Conservation (phyloP, 352 stramenopile species). For the Globisporangium ultimum region DNA sequence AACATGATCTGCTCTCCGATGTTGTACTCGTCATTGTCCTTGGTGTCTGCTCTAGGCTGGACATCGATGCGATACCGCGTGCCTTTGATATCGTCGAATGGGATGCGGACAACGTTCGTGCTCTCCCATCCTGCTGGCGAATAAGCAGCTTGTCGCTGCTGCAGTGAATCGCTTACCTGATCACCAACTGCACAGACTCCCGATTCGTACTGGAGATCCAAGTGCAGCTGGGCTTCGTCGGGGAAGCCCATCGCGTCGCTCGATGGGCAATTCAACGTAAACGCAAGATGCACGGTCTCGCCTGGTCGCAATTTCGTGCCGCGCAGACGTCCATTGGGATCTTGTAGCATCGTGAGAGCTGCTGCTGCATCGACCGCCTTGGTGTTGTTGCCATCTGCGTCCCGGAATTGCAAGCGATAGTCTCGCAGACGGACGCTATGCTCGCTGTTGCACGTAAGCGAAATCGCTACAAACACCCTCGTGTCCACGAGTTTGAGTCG, state of each 20-base stretch:
- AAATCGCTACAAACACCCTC: constrained; percentile 25
- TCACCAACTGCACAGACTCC: background rate
- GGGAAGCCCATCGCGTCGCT: background rate
- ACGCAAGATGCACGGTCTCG: constrained; percentile 36
- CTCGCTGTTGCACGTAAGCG: constrained; percentile 37
- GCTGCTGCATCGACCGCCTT: background rate
- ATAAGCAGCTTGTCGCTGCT: background rate
- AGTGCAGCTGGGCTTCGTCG: constrained; percentile 2
- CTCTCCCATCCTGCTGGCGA: constrained; percentile 2
- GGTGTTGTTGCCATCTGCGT: background rate
- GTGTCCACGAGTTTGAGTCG: constrained; percentile 32
- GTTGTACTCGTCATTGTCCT: constrained; percentile 11
- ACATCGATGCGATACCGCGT: constrained; percentile 43
- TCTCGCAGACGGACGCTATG: constrained; percentile 25
- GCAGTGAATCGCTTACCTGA: background rate
- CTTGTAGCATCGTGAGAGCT: constrained; percentile 18
- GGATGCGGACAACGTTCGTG: constrained; percentile 24
- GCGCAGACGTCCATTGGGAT: constrained; percentile 35
- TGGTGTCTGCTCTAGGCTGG: constrained; percentile 17
- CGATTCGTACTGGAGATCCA: constrained; percentile 14
- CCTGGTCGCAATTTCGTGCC: constrained; percentile 23
- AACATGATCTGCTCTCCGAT: constrained; percentile 49
- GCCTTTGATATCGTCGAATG: constrained; percentile 23
- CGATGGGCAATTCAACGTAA: constrained; percentile 24
- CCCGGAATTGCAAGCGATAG: constrained; percentile 22